Conservation (phyloP, 805 yeast genomes). For the Suhomyces kilbournensis region DNA sequence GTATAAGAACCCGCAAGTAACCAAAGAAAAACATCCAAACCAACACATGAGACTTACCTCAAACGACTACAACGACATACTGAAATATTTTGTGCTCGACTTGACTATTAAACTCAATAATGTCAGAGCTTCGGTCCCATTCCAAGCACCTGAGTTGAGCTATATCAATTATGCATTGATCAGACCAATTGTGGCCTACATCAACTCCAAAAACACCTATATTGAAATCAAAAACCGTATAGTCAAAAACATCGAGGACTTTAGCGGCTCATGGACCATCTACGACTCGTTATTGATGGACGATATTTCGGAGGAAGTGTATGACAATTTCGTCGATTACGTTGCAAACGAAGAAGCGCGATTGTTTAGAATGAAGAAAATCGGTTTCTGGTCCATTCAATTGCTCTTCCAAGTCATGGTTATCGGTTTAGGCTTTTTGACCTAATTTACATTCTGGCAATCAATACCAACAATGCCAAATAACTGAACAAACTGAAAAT, state of each 20-base stretch:
- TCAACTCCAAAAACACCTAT: slow-evolving; percentile 83
- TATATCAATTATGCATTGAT: slow-evolving; percentile 89
- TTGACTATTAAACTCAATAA: slow-evolving; percentile 76
- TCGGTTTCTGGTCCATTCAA: slow-evolving; percentile 92
- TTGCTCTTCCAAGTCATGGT: slow-evolving; percentile 75
- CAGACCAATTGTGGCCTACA: slow-evolving; percentile 92
- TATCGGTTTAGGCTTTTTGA: slow-evolving; percentile 71
- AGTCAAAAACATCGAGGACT: slow-evolving; percentile 74
- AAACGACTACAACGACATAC: slow-evolving; percentile 32
- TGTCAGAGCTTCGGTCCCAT: slow-evolving; percentile 85
- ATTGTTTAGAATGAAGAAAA: slow-evolving; percentile 67
- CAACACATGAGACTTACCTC: slow-evolving; percentile 28
- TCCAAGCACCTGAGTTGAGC: slow-evolving; percentile 83
- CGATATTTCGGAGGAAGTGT: slow-evolving; percentile 84
- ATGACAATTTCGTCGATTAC: slow-evolving; percentile 84
- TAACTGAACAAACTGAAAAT: slow-evolving; percentile 51
- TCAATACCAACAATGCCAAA: slow-evolving; percentile 47
- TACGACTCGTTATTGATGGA: slow-evolving; percentile 90
- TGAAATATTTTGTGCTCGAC: slow-evolving; percentile 70
- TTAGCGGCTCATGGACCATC: slow-evolving; percentile 95
- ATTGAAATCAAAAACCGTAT: slow-evolving; percentile 85
- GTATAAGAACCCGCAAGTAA: slow-evolving; percentile 32
- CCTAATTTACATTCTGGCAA: slow-evolving; percentile 24
- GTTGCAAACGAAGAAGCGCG: slow-evolving; percentile 85
- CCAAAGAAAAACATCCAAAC: slow-evolving; percentile 24